Evolutionary conservation across 2,329 filamentous ascomycete species (phyloP).

Genomic region (Pseudogymnoascus sp.): DNA sequence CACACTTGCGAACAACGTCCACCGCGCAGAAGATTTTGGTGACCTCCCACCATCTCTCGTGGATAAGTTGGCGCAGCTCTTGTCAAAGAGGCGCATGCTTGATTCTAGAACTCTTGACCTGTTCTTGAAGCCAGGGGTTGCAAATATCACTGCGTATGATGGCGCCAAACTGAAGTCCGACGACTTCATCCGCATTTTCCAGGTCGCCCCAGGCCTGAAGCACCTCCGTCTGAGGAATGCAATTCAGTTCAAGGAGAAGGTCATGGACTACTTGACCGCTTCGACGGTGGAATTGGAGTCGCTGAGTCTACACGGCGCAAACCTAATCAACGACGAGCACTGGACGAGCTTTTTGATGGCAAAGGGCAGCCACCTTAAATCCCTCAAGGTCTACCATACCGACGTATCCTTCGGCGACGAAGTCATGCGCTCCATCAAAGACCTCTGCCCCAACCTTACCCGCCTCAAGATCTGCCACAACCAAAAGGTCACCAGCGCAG

Average conservation of each 20-base stretch:
- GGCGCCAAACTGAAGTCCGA: constrained; percentile 59
- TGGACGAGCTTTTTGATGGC: constrained; percentile 64
- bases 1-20: constrained; percentile 54
- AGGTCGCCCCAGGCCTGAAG: constrained; percentile 60
- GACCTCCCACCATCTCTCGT: constrained; percentile 48
- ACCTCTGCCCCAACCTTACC: constrained; percentile 58
- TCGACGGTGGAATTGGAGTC: constrained; percentile 62
- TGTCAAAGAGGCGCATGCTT: constrained; percentile 53
- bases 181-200: constrained; percentile 75
- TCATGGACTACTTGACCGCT: constrained; percentile 71
- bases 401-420: constrained; percentile 75
- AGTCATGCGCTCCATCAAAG: constrained; percentile 52
- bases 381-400: constrained; percentile 73
- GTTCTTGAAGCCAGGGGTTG: constrained; percentile 46
- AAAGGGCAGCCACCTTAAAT: constrained; percentile 57
- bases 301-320: constrained; percentile 75
- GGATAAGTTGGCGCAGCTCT: constrained; percentile 51
- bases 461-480: constrained; percentile 78
- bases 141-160: constrained; percentile 50
- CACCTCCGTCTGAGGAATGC: constrained; percentile 71
- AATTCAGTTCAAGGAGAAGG: constrained; percentile 83
- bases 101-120: constrained; percentile 47
- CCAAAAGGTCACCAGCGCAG: constrained; percentile 59
- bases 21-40: constrained; percentile 54
- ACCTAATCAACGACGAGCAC: constrained; percentile 67